These are phyloP conservation scores for Nidularia pulvinata DNA, from an alignment of 768 basidiomycete genomes.

Conservation along the genomic window DNA sequence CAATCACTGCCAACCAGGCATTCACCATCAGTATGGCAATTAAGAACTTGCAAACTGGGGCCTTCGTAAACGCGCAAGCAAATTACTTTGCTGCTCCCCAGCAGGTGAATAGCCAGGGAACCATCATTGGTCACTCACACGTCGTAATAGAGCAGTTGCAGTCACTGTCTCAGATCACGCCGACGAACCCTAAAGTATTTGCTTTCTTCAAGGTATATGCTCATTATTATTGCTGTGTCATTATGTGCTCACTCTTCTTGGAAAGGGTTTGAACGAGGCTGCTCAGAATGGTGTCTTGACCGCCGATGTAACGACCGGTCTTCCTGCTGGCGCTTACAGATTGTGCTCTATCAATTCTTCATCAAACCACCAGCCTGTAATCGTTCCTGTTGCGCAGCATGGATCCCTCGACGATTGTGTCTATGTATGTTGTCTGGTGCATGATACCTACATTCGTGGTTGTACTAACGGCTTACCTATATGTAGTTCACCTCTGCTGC, in stretches of 20 bases:
- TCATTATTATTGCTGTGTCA: background rate
- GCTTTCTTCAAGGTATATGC: constrained; percentile 45
- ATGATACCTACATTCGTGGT: too few relatives aligned
- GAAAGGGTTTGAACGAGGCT: constrained; percentile 37
- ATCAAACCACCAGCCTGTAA: constrained; percentile 57
- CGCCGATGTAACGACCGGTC: constrained; percentile 49
- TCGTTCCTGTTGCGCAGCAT: constrained; percentile 62
- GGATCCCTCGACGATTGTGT: constrained; percentile 58
- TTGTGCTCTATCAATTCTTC: constrained; percentile 56
- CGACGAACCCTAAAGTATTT: constrained; percentile 45
- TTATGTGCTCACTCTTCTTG: background rate
- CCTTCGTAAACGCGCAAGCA: constrained; percentile 46
- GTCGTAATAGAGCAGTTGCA: constrained; percentile 48
- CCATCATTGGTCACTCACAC: constrained; percentile 52
- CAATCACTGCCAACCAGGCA: constrained; percentile 34
- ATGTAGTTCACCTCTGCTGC: constrained; percentile 30
- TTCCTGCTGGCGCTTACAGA: constrained; percentile 59
- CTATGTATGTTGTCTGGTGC: constrained; percentile 56
- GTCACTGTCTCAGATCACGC: constrained; percentile 34
- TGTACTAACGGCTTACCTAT: constrained; percentile 4
- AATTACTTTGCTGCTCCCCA: constrained; percentile 55
- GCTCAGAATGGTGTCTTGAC: constrained; percentile 47
- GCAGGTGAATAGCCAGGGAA: constrained; percentile 41
- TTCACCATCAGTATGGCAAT: constrained; percentile 49
- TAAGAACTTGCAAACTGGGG: constrained; percentile 36